Conservation (phyloP, 2,329 filamentous ascomycete species). For the Talaromyces amestolkiae region DNA sequence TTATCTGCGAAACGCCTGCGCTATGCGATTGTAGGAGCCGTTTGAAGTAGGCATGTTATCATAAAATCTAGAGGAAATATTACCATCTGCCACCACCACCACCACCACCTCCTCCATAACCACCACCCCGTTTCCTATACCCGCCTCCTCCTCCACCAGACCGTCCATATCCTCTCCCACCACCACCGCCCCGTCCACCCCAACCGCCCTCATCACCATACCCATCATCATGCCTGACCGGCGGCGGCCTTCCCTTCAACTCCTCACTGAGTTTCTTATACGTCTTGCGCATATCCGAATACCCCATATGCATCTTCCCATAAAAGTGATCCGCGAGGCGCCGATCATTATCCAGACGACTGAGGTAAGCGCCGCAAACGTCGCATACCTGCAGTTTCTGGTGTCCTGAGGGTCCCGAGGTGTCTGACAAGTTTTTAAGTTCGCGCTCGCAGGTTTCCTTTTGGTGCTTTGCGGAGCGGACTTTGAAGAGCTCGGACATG, state of each 20-base stretch:
- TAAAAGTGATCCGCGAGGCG: constrained; percentile 96
- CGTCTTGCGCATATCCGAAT: constrained; percentile 96
- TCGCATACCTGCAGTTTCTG: constrained; percentile 99
- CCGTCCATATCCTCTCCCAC: constrained; percentile 38
- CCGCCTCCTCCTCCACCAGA: constrained; percentile 47
- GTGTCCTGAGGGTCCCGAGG: constrained; percentile 86
- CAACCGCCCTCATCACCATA: constrained; percentile 54
- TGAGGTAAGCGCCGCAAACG: constrained; percentile 93
- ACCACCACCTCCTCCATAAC: constrained; percentile 1
- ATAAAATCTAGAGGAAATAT: constrained; percentile 20
- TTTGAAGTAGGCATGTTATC: constrained; percentile 13
- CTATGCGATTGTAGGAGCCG: constrained; percentile 37
- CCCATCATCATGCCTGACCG: constrained; percentile 56
- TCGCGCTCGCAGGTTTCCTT: constrained; percentile 85
- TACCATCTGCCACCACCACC: constrained; percentile 33
- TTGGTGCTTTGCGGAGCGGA: constrained; percentile 73
- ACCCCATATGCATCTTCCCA: constrained; percentile 98
- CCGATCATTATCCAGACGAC: constrained; percentile 87
- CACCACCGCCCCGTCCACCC: constrained; percentile 49
- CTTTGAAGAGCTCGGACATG: constrained; percentile 82
- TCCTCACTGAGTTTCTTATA: constrained; percentile 84
- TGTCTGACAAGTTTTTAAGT: constrained; percentile 86
- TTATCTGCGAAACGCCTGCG: constrained; percentile 38
- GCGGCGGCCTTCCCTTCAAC: constrained; percentile 68
- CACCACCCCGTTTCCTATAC: constrained; percentile 7